Evolutionary conservation across 2,329 filamentous ascomycete genomes (phyloP), one percentile per base, ranked within the genome.

Genomic region (Daldinia sp.): DNA sequence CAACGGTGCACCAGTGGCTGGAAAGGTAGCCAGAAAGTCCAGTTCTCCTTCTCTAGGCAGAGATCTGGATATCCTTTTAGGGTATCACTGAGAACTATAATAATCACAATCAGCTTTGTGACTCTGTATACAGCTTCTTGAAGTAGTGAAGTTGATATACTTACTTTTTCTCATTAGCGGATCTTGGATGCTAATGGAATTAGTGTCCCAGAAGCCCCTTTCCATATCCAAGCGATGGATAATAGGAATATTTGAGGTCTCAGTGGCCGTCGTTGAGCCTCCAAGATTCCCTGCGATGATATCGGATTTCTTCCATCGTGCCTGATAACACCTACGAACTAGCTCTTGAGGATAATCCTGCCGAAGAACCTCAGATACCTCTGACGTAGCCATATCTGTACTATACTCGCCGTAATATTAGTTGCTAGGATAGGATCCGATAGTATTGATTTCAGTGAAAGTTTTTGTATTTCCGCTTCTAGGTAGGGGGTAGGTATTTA

Each of bases 1-100:
- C 79, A 81, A 30, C 79, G 77, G 60, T 81, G 79, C 3, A 81
- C 79, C 12, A 82, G 63, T 7, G 79, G 76, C 68, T 74, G 74
- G 70, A 77, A 80, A 0, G 78, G 78, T 1, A 74, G 70, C 6
- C 63, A 28, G 65, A 81, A 81, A 6, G 76, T 78, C 75, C 78
- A 81, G 39, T 75, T 70, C 58, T 74, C 66, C 3, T 78, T 63
- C 15, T 78, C 74, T n/a, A 77, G 68, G 68, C 81, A 77, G 1
- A 80, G 70, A 56, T 78, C 77, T 55, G 78, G 76, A 61, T 82
- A 81, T 15, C 76, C 74, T 55, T 71, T 67, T 1, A 82, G 75
- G 6, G 74, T 76, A 4, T 73, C 51, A 1, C 63, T 30, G 2
- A 82, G 71, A 5, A 80, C 72, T 7, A 63, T 60, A 20, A 75